Conservation (phyloP, 2,329 filamentous ascomycete species). For the Cadophora malorum region DNA sequence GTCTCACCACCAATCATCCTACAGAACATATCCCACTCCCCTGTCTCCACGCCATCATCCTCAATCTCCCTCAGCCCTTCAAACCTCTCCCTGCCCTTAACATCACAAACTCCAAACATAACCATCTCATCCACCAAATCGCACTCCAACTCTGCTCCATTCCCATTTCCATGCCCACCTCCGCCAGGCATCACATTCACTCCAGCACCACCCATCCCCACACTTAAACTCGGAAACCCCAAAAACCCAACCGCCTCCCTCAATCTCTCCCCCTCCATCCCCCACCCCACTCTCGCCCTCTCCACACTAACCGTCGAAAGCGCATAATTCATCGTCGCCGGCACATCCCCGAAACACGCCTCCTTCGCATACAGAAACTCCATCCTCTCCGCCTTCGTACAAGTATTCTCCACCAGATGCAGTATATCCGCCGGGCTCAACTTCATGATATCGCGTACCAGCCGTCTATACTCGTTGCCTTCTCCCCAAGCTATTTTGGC, state of each 20-base stretch:
- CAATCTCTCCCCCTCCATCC: conserved; percentile 20
- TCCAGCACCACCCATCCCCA: background rate
- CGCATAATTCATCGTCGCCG: conserved; percentile 41
- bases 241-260: conserved; percentile 14
- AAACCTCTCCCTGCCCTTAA: conserved; percentile 1
- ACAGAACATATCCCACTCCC: conserved; percentile 29
- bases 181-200: background rate
- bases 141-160: background rate
- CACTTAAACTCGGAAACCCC: conserved; percentile 22
- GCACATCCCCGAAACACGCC: conserved; percentile 37
- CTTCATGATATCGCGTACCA: conserved; percentile 41
- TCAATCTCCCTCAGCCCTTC: conserved; percentile 21
- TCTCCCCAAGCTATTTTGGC: conserved; percentile 44
- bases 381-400: conserved; percentile 39
- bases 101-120: conserved; percentile 31
- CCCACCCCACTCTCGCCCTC: conserved; percentile 24
- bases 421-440: conserved; percentile 40
- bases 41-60: conserved; percentile 26
- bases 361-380: conserved; percentile 39
- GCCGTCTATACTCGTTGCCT: conserved; percentile 36
- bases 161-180: background rate
- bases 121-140: conserved; percentile 29
- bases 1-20: conserved; percentile 8
- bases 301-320: conserved; percentile 30
- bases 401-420: conserved; percentile 42